Evolutionary conservation across 345 rosid species (phyloP).

Genomic region (Passiflora organensis): DNA sequence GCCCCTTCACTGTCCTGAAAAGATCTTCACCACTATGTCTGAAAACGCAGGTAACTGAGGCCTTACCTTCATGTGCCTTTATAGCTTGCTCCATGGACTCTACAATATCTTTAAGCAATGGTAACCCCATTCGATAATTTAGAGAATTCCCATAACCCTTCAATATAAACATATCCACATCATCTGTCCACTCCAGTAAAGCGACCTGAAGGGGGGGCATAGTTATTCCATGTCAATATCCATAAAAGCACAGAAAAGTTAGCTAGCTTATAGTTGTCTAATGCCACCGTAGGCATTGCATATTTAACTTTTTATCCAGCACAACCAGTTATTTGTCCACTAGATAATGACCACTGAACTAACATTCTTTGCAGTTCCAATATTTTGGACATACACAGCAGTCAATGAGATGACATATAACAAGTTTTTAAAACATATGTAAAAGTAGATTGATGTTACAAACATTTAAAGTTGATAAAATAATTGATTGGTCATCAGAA

Average conservation of each 20-base stretch:
- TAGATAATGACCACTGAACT: no score
- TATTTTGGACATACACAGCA: no score
- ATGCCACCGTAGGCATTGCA: no score
- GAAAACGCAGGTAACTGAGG: not conserved
- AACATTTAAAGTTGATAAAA: no score
- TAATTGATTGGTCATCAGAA: no score
- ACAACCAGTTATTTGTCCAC: not conserved
- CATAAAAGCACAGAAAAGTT: not conserved
- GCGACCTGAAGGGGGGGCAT: slow-evolving; percentile 46
- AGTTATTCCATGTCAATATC: slow-evolving; percentile 16
- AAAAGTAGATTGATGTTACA: no score
- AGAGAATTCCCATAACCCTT: slow-evolving; percentile 85
- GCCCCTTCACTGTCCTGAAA: not conserved
- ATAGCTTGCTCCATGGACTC: slow-evolving; percentile 89
- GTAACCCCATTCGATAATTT: slow-evolving; percentile 87
- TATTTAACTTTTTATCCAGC: slow-evolving; percentile 2
- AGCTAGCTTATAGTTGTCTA: no score
- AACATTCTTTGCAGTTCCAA: no score
- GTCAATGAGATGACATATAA: no score
- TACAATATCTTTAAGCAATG: slow-evolving; percentile 75
- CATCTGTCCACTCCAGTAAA: slow-evolving; percentile 96
- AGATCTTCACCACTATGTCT: not conserved
- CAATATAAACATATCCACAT: slow-evolving; percentile 66
- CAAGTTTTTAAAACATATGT: no score
- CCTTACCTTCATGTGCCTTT: slow-evolving; percentile 64